Base-by-base conservation (phyloP, 2,329 filamentous ascomycete genomes). In the Phialophora macrospora region DNA sequence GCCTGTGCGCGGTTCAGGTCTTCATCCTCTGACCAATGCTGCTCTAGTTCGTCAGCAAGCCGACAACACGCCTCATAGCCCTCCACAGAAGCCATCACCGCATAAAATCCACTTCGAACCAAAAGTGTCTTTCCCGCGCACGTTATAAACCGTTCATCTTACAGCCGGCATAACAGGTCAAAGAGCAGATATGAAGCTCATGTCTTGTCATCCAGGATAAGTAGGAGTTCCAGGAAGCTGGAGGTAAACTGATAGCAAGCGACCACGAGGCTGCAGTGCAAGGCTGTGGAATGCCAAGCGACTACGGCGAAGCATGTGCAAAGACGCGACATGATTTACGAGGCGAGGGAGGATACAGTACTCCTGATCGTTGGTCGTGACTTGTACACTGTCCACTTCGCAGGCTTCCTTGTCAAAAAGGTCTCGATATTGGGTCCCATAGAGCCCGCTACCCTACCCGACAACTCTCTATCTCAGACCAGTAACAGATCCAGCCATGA, bases 401-500 rank as follows among this genome's bases (percentile, higher is more conserved):
- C 38, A 20, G 38, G 38, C 6, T 26, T 52, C 14, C 48, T 28
- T 52, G 48, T 52, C 20, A 8, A 6, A 26, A 52, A 51, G 17
- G 17, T n/a, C 6, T 44, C 38, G 17, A n/a, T 17, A n/a, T 8
- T 44, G 38, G 3, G 17, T 44, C 17, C 8, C 38, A 20, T 20
- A 44, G 38, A 44, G 17, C 7, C 7, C 7, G 34, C 38, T n/a
- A 20, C 38, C 14, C 5, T 44, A 44, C 17, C 17, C 17, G 17
- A 44, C 38, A 44, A n/a, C 38, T 44, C 17, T n/a, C 17, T n/a
- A 44, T 20, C 38, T 20, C 38, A 44, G 9, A 26, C n/a, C 20
- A 8, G 20, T 4, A 3, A 12, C 48, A n/a, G 4, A 38, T 20
- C 11, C 51, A 65, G 68, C 24, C 52, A 98, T 98, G 95, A 97